Conservation (phyloP, 2,329 filamentous ascomycete species). For the Cladosporium sp. region DNA sequence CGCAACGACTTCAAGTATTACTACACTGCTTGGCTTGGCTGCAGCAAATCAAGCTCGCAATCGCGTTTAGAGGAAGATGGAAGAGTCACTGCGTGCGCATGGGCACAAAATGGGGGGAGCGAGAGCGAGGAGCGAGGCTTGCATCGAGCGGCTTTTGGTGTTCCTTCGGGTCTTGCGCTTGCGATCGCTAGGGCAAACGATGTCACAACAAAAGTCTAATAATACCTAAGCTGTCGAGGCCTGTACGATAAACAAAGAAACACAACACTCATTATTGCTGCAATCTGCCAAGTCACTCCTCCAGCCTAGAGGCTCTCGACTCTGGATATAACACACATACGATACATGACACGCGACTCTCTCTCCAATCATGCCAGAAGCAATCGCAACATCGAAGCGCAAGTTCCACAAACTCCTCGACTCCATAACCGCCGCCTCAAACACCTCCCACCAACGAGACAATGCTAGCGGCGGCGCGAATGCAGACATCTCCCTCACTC, state of each 20-base stretch:
- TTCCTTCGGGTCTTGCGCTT: not conserved
- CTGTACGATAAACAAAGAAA: not conserved
- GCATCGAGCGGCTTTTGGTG: not conserved
- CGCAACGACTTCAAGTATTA: not conserved
- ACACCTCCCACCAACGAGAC: constrained; percentile 40
- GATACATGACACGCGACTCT: not conserved
- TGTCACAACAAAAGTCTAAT: not conserved
- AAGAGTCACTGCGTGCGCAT: not conserved
- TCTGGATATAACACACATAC: not conserved
- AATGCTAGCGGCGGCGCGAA: constrained; percentile 35
- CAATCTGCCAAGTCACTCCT: not conserved
- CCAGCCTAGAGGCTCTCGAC: not conserved
- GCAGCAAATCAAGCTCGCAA: not conserved
- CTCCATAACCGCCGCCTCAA: constrained; percentile 49
- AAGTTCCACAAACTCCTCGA: constrained; percentile 79
- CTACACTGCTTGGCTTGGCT: not conserved
- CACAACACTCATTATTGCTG: not conserved
- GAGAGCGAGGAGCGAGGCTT: not conserved
- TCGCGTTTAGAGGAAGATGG: not conserved
- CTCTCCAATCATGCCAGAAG: constrained; percentile 37
- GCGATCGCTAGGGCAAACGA: not conserved
- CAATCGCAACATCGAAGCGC: constrained; percentile 76
- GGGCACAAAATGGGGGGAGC: not conserved
- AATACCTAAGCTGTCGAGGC: not conserved
- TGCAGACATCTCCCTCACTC: constrained; percentile 33